Percentiles rank a stretch among this genome's conserved stretches.
phyloP scores from a whole-genome alignment of 116 monocot genomes.

The Trichopus zeylanicus region DNA sequence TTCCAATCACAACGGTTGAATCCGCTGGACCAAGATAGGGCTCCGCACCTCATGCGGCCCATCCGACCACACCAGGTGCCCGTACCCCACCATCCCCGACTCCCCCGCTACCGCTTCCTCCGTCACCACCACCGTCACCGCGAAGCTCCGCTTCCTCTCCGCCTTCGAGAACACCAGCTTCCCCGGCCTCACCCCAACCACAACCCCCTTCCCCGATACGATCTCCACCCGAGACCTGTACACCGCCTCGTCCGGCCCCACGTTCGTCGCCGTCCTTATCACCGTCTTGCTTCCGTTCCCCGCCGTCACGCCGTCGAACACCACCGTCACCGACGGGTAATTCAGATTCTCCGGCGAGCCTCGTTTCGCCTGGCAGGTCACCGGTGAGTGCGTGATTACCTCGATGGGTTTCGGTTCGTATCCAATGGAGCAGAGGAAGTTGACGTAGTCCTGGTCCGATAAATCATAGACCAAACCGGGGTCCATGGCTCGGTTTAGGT shows the following conservation, averaged over 20 bases:
- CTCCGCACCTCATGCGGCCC: slow-evolving; percentile 62
- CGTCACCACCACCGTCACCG: slow-evolving; percentile 25
- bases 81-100: slow-evolving; percentile 14
- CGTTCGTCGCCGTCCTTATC: slow-evolving; percentile 52
- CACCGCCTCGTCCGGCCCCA: slow-evolving; percentile 26
- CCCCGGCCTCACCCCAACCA: slow-evolving; percentile 47
- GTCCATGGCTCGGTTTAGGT: slow-evolving; percentile 48
- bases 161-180: slow-evolving; percentile 42
- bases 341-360: slow-evolving; percentile 38
- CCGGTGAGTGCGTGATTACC: slow-evolving; percentile 53
- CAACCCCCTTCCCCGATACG: slow-evolving; percentile 25
- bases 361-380: slow-evolving; percentile 28
- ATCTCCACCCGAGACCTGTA: slow-evolving; percentile 40
- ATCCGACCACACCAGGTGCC: slow-evolving; percentile 57
- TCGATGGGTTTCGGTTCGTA: slow-evolving; percentile 42
- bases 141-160: slow-evolving; percentile 29
- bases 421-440: slow-evolving; percentile 63
- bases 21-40: slow-evolving; percentile 56
- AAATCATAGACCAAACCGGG: slow-evolving; percentile 71
- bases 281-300: slow-evolving; percentile 34
- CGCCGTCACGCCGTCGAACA: slow-evolving; percentile 23
- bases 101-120: slow-evolving; percentile 2
- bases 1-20: slow-evolving; percentile 34
- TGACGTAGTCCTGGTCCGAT: slow-evolving; percentile 36
- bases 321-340: slow-evolving; percentile 59